A percentile compares a stretch with the other conserved stretches of the same genome.
phyloP scores from a whole-genome alignment of 331 rosid genomes.

The Malus hybrid region DNA sequence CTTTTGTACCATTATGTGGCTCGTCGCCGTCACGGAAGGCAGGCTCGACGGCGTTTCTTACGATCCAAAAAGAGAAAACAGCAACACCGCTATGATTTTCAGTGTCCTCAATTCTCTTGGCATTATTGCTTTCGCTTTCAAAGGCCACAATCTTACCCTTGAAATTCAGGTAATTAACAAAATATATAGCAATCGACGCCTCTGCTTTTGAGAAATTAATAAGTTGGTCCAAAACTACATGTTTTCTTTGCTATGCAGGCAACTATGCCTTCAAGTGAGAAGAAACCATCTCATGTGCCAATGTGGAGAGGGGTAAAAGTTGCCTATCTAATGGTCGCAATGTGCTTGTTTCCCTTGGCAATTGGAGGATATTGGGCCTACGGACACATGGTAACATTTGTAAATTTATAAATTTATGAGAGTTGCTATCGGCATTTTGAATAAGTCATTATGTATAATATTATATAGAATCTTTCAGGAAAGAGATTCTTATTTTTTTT shows the following conservation, averaged over 20 bases:
- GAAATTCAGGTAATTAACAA: constrained; percentile 14
- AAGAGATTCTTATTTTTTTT: too few relatives aligned
- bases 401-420: too few relatives aligned
- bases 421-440: too few relatives aligned
- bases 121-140: constrained; percentile 21
- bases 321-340: not conserved
- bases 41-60: constrained; percentile 19
- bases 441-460: too few relatives aligned
- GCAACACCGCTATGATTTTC: constrained; percentile 16
- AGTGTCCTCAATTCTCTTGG: constrained; percentile 17
- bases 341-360: constrained; percentile 15
- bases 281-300: constrained; percentile 12
- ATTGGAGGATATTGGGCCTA: constrained; percentile 22
- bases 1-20: constrained; percentile 17
- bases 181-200: too few relatives aligned
- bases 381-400: constrained; percentile 13
- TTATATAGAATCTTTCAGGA: too few relatives aligned
- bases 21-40: constrained; percentile 17
- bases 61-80: constrained; percentile 8
- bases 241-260: not conserved
- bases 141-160: constrained; percentile 17
- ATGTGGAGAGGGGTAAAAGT: constrained; percentile 9
- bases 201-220: too few relatives aligned
- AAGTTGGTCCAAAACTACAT: too few relatives aligned
- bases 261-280: constrained; percentile 13